Conservation (phyloP, 78 protist species). For the Dictyostelium discoideum region dicty_2.7 NC_007088.5:8448501-8449000, state of each 20-base stretch:
- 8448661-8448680: conserved; percentile 77
- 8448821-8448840: conserved; percentile 45
- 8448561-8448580: background rate
- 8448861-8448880: conserved; percentile 89
- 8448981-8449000: conserved; percentile 95
- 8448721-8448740: conserved; percentile 95
- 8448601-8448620: conserved; percentile 44
- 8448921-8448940: conserved; percentile 70
- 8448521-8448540: no score
- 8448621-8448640: conserved; percentile 88
- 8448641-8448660: conserved; percentile 90
- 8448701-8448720: conserved; percentile 95
- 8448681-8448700: conserved; percentile 91
- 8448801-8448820: conserved; percentile 58
- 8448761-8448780: conserved; percentile 87
- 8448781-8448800: conserved; percentile 86
- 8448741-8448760: conserved; percentile 80
- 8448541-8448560: background rate
- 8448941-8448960: conserved; percentile 94
- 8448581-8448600: conserved; percentile 25
- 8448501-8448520: background rate
- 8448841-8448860: conserved; percentile 81
- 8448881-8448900: conserved; percentile 94
- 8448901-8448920: conserved; percentile 96
- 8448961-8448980: conserved; percentile 98